phyloP scores from a whole-genome alignment of 768 basidiomycete genomes.

The Tulasnella sp. region DNA sequence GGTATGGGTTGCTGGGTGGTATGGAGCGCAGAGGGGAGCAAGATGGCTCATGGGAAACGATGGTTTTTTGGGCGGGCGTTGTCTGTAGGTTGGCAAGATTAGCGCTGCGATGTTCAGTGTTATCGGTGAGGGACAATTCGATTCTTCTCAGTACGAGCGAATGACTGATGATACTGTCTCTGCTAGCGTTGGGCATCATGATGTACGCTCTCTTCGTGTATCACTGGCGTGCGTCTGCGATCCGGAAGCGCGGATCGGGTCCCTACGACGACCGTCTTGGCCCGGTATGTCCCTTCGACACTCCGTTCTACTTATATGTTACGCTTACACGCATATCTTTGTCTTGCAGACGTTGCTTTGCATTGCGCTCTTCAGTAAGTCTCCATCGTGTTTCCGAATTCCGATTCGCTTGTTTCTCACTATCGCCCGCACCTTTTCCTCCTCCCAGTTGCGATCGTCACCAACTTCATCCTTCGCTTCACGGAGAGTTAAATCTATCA shows the following conservation, averaged over 20 bases:
- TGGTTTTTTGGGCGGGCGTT: background rate
- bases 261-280: conserved; percentile 96
- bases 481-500: conserved; percentile 24
- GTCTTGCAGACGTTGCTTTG: conserved; percentile 63
- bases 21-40: background rate
- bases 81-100: conserved; percentile 79
- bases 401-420: conserved; percentile 9
- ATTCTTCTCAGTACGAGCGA: background rate
- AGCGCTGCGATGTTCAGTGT: conserved; percentile 93
- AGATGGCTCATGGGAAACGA: background rate
- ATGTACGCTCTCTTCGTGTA: conserved; percentile 89
- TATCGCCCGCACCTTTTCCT: background rate
- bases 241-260: conserved; percentile 79
- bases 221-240: conserved; percentile 92
- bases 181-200: conserved; percentile 90
- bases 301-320: background rate
- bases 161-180: background rate
- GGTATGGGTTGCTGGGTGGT: conserved; percentile 31
- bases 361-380: conserved; percentile 62
- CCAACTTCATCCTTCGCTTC: conserved; percentile 80
- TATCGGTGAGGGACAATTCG: conserved; percentile 50
- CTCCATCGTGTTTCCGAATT: background rate
- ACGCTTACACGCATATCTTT: conserved; percentile 16
- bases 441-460: conserved; percentile 61
- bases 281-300: conserved; percentile 66